Evolutionary conservation across 345 rosid species (phyloP).

Genomic region (Nephelium lappaceum): DNA sequence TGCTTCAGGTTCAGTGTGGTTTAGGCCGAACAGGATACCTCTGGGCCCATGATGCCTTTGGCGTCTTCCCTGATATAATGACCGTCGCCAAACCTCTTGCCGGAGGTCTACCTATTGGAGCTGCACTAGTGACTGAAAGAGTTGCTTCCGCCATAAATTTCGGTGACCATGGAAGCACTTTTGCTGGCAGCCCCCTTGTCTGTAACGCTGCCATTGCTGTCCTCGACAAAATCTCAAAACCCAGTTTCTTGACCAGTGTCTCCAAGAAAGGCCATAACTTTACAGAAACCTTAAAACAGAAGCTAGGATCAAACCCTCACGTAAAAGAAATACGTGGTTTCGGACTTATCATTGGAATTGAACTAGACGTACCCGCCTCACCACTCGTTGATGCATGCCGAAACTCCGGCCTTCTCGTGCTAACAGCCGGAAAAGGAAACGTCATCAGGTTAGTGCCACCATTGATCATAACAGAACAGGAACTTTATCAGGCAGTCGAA

Average conservation of each 20-base stretch:
- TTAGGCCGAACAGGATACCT: conserved; percentile 79
- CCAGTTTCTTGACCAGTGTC: conserved; percentile 72
- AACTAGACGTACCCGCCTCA: conserved; percentile 64
- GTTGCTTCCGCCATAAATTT: conserved; percentile 66
- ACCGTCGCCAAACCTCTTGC: conserved; percentile 97
- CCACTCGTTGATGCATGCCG: conserved; percentile 78
- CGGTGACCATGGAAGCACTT: conserved; percentile 95
- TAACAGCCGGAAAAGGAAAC: conserved; percentile 87
- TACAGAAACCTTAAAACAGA: conserved; percentile 54
- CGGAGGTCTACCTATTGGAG: conserved; percentile 92
- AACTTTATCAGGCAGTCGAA: conserved; percentile 64
- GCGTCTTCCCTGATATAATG: conserved; percentile 81
- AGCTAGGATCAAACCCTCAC: conserved; percentile 63
- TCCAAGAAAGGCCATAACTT: conserved; percentile 66
- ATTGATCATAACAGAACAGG: conserved; percentile 69
- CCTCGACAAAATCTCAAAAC: conserved; percentile 70
- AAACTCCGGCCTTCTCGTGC: conserved; percentile 64
- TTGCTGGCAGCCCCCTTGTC: conserved; percentile 81
- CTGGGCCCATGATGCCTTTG: conserved; percentile 79
- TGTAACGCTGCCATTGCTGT: conserved; percentile 71
- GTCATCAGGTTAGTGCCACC: conserved; percentile 90
- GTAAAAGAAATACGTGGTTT: conserved; percentile 85
- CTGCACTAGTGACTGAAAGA: conserved; percentile 69
- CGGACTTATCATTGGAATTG: conserved; percentile 85
- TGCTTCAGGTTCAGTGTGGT: conserved; percentile 77